These are phyloP conservation scores for Cyberlindnera xylosilytica DNA, from an alignment of 805 yeast genomes.

Conservation along the genomic window DNA sequence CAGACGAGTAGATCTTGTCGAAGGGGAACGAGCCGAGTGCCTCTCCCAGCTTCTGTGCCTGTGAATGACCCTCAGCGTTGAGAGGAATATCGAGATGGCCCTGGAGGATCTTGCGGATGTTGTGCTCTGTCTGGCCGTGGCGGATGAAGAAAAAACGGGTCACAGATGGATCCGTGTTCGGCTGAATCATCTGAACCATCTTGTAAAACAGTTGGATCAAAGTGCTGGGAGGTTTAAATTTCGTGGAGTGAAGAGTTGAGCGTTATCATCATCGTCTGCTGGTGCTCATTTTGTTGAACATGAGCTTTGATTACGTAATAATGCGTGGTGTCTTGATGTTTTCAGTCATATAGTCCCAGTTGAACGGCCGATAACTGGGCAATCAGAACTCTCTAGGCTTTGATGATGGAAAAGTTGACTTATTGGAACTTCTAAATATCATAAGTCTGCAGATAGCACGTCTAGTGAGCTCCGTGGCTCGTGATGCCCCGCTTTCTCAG, in stretches of 20 bases:
- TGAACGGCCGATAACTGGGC: too few relatives aligned
- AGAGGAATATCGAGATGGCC: slow-evolving; percentile 72
- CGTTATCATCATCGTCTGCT: too few relatives aligned
- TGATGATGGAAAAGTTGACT: too few relatives aligned
- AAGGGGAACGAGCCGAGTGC: slow-evolving; percentile 30
- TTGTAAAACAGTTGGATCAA: not conserved
- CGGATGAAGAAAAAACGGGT: slow-evolving; percentile 62
- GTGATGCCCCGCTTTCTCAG: too few relatives aligned
- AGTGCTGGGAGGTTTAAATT: too few relatives aligned
- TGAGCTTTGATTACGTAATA: not conserved
- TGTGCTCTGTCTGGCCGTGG: slow-evolving; percentile 84
- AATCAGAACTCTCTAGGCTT: too few relatives aligned
- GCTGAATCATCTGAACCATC: slow-evolving; percentile 11
- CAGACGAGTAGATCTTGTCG: slow-evolving; percentile 39
- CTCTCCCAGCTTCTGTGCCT: slow-evolving; percentile 55
- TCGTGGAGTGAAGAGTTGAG: too few relatives aligned
- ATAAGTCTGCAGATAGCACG: too few relatives aligned
- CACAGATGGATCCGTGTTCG: slow-evolving; percentile 17
- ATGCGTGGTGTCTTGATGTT: slow-evolving; percentile 1
- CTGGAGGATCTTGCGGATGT: slow-evolving; percentile 64
- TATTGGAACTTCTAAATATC: too few relatives aligned
- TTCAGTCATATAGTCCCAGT: too few relatives aligned
- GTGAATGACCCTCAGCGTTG: slow-evolving; percentile 58
- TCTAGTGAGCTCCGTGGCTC: too few relatives aligned
- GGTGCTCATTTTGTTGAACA: too few relatives aligned